Base-by-base conservation (phyloP, 2,329 filamentous ascomycete species). In the Stylonectria norvegica region DNA sequence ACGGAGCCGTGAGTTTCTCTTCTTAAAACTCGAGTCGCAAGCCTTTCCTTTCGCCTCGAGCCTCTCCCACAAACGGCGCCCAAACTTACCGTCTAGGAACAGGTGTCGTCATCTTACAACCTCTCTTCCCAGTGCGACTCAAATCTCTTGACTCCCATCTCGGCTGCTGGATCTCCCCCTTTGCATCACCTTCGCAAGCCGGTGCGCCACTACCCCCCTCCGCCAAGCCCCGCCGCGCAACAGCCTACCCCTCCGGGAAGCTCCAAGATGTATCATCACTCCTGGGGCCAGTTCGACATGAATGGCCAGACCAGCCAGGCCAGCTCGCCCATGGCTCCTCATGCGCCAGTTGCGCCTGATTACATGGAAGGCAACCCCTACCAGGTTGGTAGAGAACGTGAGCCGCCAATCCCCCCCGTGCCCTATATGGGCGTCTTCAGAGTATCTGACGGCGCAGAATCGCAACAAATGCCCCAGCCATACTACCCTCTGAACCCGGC, bases 131-230 rank as follows among this genome's bases (percentile, higher is more conserved):
- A 62, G 46, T 69, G 64, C 59, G 71, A 75, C 47, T 56, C 67
- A 25, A 64, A 62, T 25, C 61, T 77, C 40, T 59, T 75, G 34
- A 76, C 74, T n/a, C 74, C 75, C 18, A 68, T 69, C n/a, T 76
- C 75, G 33, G 63, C 64, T 34, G 63, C 65, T 40, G 67, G 62
- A 19, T 78, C 74, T 20, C 74, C 74, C 38, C 68, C 69, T 34
- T 50, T 74, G 30, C 63, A 67, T 38, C 69, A 74, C 40, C 63
- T 62, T 36, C 58, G 59, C 38, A 72, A 73, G 49, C 60, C 66
- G 34, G 60, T 64, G 51, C 59, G 62, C 42, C 58, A 63, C 19
- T 73, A 72, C 46, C 66, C 52, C 32, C 54, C 63, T 12, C 63
- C 65, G n/a, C 58, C 62, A 25, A 55, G 58, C 15, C 59, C 58